A percentile compares a stretch with the other conserved stretches of the same genome.
Evolutionary conservation across 208 protist species (phyloP).

Genomic region (Leishmania aethiopica): DNA sequence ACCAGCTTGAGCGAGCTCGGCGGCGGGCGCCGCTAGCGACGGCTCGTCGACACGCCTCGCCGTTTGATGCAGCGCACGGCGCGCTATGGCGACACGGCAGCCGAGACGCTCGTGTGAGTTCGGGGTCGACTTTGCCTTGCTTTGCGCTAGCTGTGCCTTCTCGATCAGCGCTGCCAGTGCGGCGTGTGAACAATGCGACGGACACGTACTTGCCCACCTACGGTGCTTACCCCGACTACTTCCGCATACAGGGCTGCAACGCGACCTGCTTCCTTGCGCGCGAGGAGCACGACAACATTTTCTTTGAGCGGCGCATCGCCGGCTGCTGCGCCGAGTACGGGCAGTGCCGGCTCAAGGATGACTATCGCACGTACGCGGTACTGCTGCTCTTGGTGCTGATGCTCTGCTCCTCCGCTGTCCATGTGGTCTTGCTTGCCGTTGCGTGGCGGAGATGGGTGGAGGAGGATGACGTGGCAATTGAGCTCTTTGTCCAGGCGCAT

Average conservation of each 20-base stretch:
- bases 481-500: conserved; percentile 20
- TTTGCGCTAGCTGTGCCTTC: neutral
- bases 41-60: neutral
- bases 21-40: neutral
- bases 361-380: conserved; percentile 48
- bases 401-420: conserved; percentile 33
- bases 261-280: conserved; percentile 31
- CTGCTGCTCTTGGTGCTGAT: conserved; percentile 43
- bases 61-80: neutral
- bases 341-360: conserved; percentile 51
- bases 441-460: conserved; percentile 33
- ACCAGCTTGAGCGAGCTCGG: neutral
- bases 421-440: conserved; percentile 35
- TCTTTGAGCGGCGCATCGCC: conserved; percentile 20
- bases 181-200: conserved; percentile 30
- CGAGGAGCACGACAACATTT: conserved; percentile 1
- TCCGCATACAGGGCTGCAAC: conserved; percentile 35
- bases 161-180: neutral
- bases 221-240: conserved; percentile 38
- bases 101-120: neutral
- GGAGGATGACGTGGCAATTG: conserved; percentile 37
- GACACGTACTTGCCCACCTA: conserved; percentile 45
- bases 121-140: neutral
- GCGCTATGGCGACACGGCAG: neutral
- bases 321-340: conserved; percentile 63